Conservation (phyloP, 2,329 filamentous ascomycete genomes). For the Nothomitra cinnamomea region DNA sequence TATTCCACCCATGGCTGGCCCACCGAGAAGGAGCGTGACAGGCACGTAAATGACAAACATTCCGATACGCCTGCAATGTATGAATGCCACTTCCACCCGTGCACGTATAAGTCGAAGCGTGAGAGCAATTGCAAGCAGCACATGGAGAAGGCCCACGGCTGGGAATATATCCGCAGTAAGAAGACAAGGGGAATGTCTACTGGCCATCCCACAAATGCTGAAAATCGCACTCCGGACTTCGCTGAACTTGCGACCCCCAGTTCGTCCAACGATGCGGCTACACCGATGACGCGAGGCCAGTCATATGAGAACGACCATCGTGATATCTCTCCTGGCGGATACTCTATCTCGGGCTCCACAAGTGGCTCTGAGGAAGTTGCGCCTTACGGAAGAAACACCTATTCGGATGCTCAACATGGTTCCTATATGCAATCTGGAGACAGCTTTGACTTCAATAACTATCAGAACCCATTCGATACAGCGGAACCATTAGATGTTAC, state of each 20-base stretch:
- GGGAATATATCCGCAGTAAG: constrained; percentile 83
- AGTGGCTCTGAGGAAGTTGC: not conserved
- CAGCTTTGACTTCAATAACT: not conserved
- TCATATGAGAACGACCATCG: not conserved
- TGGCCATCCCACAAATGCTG: constrained; percentile 43
- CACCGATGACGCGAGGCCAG: not conserved
- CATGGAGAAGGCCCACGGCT: constrained; percentile 93
- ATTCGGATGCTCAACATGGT: not conserved
- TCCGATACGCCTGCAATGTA: constrained; percentile 62
- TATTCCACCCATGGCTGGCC: constrained; percentile 85
- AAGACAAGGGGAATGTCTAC: constrained; percentile 42
- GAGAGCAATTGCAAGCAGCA: constrained; percentile 97
- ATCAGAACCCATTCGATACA: not conserved
- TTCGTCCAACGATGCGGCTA: not conserved
- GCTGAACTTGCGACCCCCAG: constrained; percentile 21
- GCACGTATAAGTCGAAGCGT: constrained; percentile 87
- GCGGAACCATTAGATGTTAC: too few relatives aligned
- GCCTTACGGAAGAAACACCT: not conserved
- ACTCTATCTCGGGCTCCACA: not conserved
- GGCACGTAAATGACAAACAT: constrained; percentile 94
- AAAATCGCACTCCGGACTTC: constrained; percentile 37
- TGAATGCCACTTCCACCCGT: constrained; percentile 67
- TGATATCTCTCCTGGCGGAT: not conserved
- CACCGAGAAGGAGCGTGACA: constrained; percentile 92
- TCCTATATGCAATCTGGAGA: not conserved